Evolutionary conservation across 306 rosid genomes (phyloP).

Genomic region (Prunus mume): DNA sequence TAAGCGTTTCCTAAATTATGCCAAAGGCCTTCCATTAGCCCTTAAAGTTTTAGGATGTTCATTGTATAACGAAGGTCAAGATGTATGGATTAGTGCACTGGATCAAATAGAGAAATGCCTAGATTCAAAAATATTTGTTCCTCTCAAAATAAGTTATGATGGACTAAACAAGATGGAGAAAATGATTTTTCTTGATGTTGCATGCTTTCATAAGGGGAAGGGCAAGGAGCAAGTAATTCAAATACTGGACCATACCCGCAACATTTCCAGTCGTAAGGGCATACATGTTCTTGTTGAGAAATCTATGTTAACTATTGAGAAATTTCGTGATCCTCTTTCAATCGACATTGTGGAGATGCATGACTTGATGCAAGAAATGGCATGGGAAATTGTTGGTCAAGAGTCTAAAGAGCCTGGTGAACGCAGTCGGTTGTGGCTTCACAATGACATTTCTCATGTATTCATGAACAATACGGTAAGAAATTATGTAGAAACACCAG

Average conservation of each 20-base stretch:
- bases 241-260: constrained; percentile 16
- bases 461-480: constrained; percentile 17
- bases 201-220: constrained; percentile 44
- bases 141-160: constrained; percentile 33
- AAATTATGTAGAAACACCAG: background rate
- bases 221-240: constrained; percentile 11
- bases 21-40: constrained; percentile 33
- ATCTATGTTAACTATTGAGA: constrained; percentile 7
- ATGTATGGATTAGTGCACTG: constrained; percentile 33
- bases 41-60: constrained; percentile 32
- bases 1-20: background rate
- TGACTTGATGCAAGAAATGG: constrained; percentile 35
- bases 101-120: constrained; percentile 23
- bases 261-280: constrained; percentile 18
- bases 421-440: constrained; percentile 23
- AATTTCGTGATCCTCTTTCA: constrained; percentile 4
- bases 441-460: constrained; percentile 12
- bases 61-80: constrained; percentile 24
- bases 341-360: constrained; percentile 15
- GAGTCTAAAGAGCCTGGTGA: background rate
- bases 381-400: constrained; percentile 20
- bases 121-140: constrained; percentile 8
- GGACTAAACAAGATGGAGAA: constrained; percentile 20
- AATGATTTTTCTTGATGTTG: constrained; percentile 28
- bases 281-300: constrained; percentile 34